These are phyloP conservation scores for Sordaria brevicollis DNA, from an alignment of 495 filamentous ascomycete species.

Conservation along the genomic window DNA sequence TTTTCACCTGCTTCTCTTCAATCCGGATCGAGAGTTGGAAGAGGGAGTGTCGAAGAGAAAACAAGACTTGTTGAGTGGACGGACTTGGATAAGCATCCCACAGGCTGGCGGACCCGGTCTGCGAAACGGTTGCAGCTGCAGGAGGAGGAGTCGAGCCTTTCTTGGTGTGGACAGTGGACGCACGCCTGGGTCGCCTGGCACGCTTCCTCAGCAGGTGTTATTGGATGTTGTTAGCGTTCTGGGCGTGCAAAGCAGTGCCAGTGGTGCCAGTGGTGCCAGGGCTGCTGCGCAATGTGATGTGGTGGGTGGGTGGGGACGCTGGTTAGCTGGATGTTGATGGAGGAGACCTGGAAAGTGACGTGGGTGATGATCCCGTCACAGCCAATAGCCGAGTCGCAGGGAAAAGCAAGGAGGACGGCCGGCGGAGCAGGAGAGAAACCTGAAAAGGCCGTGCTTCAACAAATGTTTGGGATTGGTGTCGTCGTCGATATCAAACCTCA, in stretches of 20 bases:
- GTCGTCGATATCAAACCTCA: not conserved
- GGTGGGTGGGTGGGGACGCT: not conserved
- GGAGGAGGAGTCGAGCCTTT: not conserved
- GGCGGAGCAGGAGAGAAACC: not conserved
- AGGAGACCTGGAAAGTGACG: constrained; percentile 5
- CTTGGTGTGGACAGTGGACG: no score
- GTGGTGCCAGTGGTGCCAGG: not conserved
- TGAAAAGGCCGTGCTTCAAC: not conserved
- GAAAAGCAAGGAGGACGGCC: constrained; percentile 6
- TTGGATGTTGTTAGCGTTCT: not conserved
- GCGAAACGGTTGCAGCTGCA: not conserved
- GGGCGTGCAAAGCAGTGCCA: not conserved
- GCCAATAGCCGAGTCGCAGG: constrained; percentile 11
- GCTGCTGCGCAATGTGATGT: not conserved
- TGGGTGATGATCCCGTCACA: constrained; percentile 5
- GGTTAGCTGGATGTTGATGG: not conserved
- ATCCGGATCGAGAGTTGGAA: not conserved
- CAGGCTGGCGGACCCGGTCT: not conserved
- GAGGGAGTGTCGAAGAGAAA: not conserved
- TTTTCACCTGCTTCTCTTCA: not conserved
- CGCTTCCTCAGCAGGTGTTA: not conserved
- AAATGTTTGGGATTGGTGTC: not conserved
- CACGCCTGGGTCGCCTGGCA: not conserved
- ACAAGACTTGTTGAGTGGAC: not conserved
- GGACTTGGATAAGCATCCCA: not conserved